phyloP scores from a whole-genome alignment of 2,329 filamentous ascomycete species.

The Ampelomyces quisqualis region DNA sequence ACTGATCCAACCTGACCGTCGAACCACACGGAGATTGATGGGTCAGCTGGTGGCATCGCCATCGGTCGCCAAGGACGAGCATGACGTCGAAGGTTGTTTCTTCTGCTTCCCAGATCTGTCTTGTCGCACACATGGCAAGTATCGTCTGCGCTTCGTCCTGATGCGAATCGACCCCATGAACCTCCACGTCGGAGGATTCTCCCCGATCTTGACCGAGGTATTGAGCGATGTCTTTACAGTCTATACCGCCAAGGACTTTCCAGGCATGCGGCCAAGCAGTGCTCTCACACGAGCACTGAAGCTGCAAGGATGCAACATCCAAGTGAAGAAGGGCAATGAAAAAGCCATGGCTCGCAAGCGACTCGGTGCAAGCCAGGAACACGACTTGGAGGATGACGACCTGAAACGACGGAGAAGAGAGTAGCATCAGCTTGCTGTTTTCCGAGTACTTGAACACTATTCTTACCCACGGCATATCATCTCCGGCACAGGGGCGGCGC shows the following conservation, averaged over 20 bases:
- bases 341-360: conserved; percentile 52
- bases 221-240: conserved; percentile 75
- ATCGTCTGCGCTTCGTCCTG: conserved; percentile 71
- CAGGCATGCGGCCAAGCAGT: conserved; percentile 78
- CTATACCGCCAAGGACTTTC: conserved; percentile 83
- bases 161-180: conserved; percentile 67
- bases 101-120: conserved; percentile 84
- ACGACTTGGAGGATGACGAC: conserved; percentile 43
- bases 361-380: conserved; percentile 43
- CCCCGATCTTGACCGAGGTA: conserved; percentile 52
- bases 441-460: too few relatives aligned
- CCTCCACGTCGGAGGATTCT: conserved; percentile 55
- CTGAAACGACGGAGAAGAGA: conserved; percentile 42
- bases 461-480: conserved; percentile 2
- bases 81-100: conserved; percentile 73
- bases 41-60: conserved; percentile 75
- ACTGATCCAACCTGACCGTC: conserved; percentile 67
- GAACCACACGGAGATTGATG: conserved; percentile 75
- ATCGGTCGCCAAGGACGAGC: conserved; percentile 74
- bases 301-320: conserved; percentile 78
- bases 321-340: conserved; percentile 83
- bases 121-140: conserved; percentile 74
- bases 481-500: conserved; percentile 29
- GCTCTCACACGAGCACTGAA: conserved; percentile 71
- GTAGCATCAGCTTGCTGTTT: too few relatives aligned